These are phyloP conservation scores for Penicillium hordei DNA, from an alignment of 2,329 filamentous ascomycete species.

Conservation along the genomic window DNA sequence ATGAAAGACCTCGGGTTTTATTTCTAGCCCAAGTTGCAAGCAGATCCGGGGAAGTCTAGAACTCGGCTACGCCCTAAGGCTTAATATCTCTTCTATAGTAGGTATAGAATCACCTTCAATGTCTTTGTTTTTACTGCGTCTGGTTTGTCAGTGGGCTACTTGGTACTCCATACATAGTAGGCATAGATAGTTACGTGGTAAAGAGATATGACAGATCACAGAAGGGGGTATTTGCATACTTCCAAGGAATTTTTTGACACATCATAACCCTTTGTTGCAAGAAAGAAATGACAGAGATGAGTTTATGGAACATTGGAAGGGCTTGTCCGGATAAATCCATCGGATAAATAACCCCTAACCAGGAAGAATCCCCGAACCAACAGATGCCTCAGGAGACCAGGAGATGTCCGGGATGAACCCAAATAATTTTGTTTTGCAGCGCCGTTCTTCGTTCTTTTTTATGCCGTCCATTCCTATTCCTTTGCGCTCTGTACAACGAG, in stretches of 20 bases:
- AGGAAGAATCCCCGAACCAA: constrained; percentile 18
- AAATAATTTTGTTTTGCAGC: constrained; percentile 12
- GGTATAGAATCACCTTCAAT: background rate
- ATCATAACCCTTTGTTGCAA: background rate
- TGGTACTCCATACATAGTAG: background rate
- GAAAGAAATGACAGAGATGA: background rate
- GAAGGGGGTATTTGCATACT: background rate
- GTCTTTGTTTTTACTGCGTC: background rate
- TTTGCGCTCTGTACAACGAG: constrained; percentile 32
- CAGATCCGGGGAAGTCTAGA: background rate
- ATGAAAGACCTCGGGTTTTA: background rate
- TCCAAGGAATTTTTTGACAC: background rate
- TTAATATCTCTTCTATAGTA: background rate
- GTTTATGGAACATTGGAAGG: background rate
- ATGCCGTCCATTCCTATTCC: constrained; percentile 33
- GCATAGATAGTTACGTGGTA: background rate
- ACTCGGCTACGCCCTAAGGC: background rate
- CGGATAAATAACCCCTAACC: constrained; percentile 18
- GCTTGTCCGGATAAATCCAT: constrained; percentile 15
- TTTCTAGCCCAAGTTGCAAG: background rate
- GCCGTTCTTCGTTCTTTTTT: constrained; percentile 28
- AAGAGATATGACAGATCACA: background rate
- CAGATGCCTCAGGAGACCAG: constrained; percentile 10
- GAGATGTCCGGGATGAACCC: background rate
- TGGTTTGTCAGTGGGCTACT: background rate